A percentile compares a stretch with the other conserved stretches of the same genome.
phyloP scores from a whole-genome alignment of 768 basidiomycete species.

The Phylloporus sp. region DNA sequence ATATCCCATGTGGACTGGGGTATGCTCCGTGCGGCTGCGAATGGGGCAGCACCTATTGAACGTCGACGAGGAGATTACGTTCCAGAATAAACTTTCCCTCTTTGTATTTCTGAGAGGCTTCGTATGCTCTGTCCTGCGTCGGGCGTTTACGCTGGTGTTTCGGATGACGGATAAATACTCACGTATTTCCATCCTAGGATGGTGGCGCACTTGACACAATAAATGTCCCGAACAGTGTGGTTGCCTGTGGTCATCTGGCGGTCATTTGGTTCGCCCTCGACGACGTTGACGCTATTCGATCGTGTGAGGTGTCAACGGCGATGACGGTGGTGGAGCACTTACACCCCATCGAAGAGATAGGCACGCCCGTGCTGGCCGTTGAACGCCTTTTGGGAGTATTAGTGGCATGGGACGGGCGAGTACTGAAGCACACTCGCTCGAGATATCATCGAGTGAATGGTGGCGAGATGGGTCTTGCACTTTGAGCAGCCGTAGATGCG shows the following conservation, averaged over 20 bases:
- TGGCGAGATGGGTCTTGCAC: slow-evolving; percentile 89
- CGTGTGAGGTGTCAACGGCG: slow-evolving; percentile 6
- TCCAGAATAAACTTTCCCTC: slow-evolving; percentile 98
- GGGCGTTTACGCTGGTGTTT: neutral
- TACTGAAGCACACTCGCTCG: slow-evolving; percentile 46
- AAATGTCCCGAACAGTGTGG: slow-evolving; percentile 94
- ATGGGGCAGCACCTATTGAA: slow-evolving; percentile 49
- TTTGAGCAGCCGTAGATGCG: slow-evolving; percentile 84
- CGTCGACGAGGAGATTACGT: slow-evolving; percentile 81
- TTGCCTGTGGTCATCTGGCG: slow-evolving; percentile 95
- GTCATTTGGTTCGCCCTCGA: slow-evolving; percentile 85
- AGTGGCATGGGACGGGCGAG: slow-evolving; percentile 7
- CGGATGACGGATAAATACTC: slow-evolving; percentile 6
- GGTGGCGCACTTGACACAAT: slow-evolving; percentile 83
- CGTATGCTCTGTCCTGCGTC: slow-evolving; percentile 85
- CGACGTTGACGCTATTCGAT: slow-evolving; percentile 74
- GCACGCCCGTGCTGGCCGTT: slow-evolving; percentile 95
- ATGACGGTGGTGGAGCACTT: slow-evolving; percentile 33
- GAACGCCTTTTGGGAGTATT: slow-evolving; percentile 63
- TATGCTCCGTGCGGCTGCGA: slow-evolving; percentile 7
- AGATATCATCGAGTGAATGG: slow-evolving; percentile 86
- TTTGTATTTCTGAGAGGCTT: slow-evolving; percentile 91
- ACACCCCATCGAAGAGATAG: slow-evolving; percentile 93
- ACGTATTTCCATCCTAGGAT: slow-evolving; percentile 99
- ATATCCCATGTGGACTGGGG: slow-evolving; percentile 7